These are phyloP conservation scores for Fusarium sp. DNA, from an alignment of 2,329 filamentous ascomycete species.

Conservation along the genomic window DNA sequence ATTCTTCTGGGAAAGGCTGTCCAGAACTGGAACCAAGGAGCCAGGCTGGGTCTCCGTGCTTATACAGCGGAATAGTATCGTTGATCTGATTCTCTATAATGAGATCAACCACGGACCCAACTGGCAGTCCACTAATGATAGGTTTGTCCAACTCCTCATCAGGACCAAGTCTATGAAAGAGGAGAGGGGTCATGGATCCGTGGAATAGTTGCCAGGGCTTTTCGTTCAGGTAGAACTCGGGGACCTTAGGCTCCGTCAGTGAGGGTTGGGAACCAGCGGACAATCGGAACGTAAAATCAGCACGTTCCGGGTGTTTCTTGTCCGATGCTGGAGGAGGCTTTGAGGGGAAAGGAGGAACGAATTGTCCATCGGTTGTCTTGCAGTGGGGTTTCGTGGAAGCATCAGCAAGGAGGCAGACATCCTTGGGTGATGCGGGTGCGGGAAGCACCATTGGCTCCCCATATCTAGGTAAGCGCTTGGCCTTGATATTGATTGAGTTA, in stretches of 20 bases:
- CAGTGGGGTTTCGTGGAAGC: background rate
- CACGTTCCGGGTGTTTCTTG: background rate
- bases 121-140: background rate
- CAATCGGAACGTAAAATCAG: background rate
- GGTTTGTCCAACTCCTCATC: background rate
- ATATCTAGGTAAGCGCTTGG: background rate
- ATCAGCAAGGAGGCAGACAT: background rate
- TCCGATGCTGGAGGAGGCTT: background rate
- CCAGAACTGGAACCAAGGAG: background rate
- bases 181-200: slow-evolving; percentile 9
- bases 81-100: slow-evolving; percentile 8
- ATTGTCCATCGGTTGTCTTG: background rate
- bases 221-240: slow-evolving; percentile 8
- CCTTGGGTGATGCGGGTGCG: background rate
- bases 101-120: slow-evolving; percentile 8
- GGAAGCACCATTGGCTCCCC: slow-evolving; percentile 1
- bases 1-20: background rate
- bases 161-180: background rate
- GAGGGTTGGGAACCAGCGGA: background rate
- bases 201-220: slow-evolving; percentile 16
- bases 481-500: background rate
- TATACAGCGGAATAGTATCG: slow-evolving; percentile 10
- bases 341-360: background rate
- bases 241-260: background rate
- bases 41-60: slow-evolving; percentile 1